Evolutionary conservation across 495 filamentous ascomycete species (phyloP), one percentile per base, ranked within the genome.

Genomic region (Hypoxylon subgilvum): DNA sequence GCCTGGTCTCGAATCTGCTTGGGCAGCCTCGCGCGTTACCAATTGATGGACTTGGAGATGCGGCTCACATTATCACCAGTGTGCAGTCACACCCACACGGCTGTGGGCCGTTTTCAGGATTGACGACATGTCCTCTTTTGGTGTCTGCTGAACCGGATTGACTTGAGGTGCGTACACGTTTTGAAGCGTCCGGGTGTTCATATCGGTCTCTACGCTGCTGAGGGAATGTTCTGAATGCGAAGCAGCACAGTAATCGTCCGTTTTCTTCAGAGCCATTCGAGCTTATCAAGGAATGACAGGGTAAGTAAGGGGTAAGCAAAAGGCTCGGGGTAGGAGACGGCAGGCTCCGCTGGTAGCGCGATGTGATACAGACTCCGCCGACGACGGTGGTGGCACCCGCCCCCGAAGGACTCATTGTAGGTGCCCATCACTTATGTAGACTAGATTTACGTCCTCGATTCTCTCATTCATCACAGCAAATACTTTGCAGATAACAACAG

Each of bases 401-500:
- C 8, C 6, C 13, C 1, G n/a, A 13, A 30, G 36, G 36, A 18
- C 35, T 47, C 19, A 21, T 18, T 12, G 47, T 21, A 38, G 44
- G 18, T 7, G n/a, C 10, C 41, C 43, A 38, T 32, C n/a, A 22
- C 17, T 49, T 63, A 31, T 54, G 49, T 45, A 58, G 18, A 43
- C 25, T 6, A 10, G 31, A 38, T 25, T 1, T 1, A 53, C 8
- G 55, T 40, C 18, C 55, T 58, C 31, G 17, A 17, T 31, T 21
- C 10, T 17, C 21, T 4, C 30, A 47, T 47, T 35, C 7, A 2
- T 10, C 8, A 44, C 17, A 34, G 31, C 7, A 2, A 17, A 17
- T 3, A 35, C 9, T 3, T 4, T 12, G 13, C 16, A 34, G 16
- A 34, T 3, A 13, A 35, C 12, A 31, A 18, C 17, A 17, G 6